A percentile compares a stretch with the other conserved stretches of the same genome.
phyloP scores from a whole-genome alignment of 148 eudicot genomes.

The Pouteria glomerata region DNA sequence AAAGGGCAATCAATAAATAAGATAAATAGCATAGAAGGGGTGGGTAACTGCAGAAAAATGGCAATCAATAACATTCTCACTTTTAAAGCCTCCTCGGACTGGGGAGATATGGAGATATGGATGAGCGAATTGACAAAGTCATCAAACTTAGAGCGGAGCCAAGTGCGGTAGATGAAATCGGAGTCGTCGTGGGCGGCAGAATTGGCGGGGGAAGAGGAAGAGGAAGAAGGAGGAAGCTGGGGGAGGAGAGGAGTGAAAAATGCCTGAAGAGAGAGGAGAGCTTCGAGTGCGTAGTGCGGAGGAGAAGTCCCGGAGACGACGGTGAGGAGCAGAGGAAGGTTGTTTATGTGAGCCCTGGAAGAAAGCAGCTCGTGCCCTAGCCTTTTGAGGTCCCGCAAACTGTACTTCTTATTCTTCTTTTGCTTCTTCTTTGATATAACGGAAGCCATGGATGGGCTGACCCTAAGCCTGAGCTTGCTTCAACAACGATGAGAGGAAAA shows the following conservation, averaged over 20 bases:
- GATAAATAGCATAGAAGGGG: no score
- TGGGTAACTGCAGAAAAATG: no score
- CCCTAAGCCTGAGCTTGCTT: no score
- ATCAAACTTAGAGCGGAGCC: constrained; percentile 81
- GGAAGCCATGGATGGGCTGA: constrained; percentile 35
- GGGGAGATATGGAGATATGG: constrained; percentile 33
- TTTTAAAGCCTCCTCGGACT: constrained; percentile 43
- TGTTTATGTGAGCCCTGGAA: constrained; percentile 64
- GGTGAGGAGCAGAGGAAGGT: constrained; percentile 59
- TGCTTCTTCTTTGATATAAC: constrained; percentile 13
- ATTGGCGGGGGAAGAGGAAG: constrained; percentile 11
- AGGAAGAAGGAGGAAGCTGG: constrained; percentile 44
- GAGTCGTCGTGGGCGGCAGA: constrained; percentile 31
- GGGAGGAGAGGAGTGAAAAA: constrained; percentile 64
- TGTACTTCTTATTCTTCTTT: constrained; percentile 33
- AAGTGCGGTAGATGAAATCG: constrained; percentile 58
- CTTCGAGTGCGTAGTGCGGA: constrained; percentile 56
- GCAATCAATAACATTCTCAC: no score
- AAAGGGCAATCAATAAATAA: no score
- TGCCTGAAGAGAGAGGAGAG: constrained; percentile 71
- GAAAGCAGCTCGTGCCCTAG: constrained; percentile 66
- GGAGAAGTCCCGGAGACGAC: constrained; percentile 47
- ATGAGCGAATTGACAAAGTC: constrained; percentile 44
- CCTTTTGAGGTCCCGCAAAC: constrained; percentile 45
- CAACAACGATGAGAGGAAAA: no score